phyloP scores from a whole-genome alignment of 2,329 filamentous ascomycete genomes.

The Purpureocillium takamizusanense region DNA sequence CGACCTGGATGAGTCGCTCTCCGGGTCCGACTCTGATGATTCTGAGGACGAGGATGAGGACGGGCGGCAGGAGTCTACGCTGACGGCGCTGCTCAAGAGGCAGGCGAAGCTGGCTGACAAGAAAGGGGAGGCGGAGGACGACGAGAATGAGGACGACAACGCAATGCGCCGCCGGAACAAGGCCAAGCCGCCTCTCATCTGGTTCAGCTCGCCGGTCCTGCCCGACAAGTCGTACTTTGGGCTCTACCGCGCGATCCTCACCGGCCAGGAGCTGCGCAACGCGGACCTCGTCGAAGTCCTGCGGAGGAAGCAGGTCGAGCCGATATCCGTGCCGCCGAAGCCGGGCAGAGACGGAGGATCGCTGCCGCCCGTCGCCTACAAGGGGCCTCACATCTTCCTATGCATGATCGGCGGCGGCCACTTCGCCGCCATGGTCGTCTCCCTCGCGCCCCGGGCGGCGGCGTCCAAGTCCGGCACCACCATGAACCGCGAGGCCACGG shows the following conservation, averaged over 20 bases:
- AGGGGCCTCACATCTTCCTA: constrained; percentile 81
- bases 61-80: constrained; percentile 53
- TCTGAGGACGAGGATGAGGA: constrained; percentile 57
- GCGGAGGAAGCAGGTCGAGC: constrained; percentile 66
- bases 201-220: constrained; percentile 71
- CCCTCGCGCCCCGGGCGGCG: constrained; percentile 68
- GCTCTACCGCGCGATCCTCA: constrained; percentile 76
- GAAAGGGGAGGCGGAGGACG: constrained; percentile 39
- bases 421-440: constrained; percentile 94
- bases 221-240: constrained; percentile 75
- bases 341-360: constrained; percentile 50
- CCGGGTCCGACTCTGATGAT: constrained; percentile 71
- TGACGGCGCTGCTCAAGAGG: constrained; percentile 71
- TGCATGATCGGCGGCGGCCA: constrained; percentile 99
- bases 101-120: constrained; percentile 64
- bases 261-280: constrained; percentile 57
- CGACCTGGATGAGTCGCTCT: constrained; percentile 83
- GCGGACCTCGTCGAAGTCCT: constrained; percentile 57
- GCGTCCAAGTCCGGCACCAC: constrained; percentile 58
- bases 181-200: constrained; percentile 69
- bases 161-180: constrained; percentile 38
- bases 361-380: constrained; percentile 45
- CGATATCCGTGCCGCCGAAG: constrained; percentile 44
- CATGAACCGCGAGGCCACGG: constrained; percentile 75
- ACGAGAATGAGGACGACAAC: constrained; percentile 28